Evolutionary conservation across 352 stramenopile genomes (phyloP), one percentile per base, ranked within the genome.

Genomic region (Halophytophthora batemanensis): DNA sequence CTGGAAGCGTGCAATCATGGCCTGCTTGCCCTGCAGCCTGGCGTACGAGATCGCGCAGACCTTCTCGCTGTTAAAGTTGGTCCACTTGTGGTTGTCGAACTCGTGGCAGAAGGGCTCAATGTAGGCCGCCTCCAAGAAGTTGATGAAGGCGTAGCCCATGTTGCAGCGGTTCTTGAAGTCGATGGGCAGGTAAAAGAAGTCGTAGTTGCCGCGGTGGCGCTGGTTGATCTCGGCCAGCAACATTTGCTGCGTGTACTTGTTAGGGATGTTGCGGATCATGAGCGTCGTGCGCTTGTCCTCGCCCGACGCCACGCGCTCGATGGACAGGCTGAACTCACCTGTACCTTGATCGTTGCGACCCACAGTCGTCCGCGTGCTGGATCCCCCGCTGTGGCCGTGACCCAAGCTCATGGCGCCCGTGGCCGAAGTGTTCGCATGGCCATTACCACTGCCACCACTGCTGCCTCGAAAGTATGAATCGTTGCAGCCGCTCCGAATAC

Each of bases 131-230:
- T 98, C 81, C 39, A 99, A 95, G 75, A 99, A 99, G 77, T 99
- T 99, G 59, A 99, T 98, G 75, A 99, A 99, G 17, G 97, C 97
- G 71, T 99, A 99, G 17, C 97, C 98, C 78, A 99, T 96, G 78
- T 99, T 99, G 79, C 97, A 99, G 70, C 97, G 97, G 74, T 99
- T 99, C 84, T 99, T 99, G 74, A 99, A 99, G 76, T 99, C 97
- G 58, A 99, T 99, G 18, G 97, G 97, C 41, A 99, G 75, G 74
- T 99, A 99, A 69, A 99, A 99, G 59, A 99, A 99, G 66, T 98
- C 95, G 56, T 96, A 97, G 38, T 94, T 87, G 18, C 96, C 96
- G 49, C 95, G 81, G 56, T 95, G 82, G 35, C 86, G 87, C 37
- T 81, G 77, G 50, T 98, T 96, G 64, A 99, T 98, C 86, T 99